These are phyloP conservation scores for Malassezia sp. DNA, from an alignment of 1,284 basidiomycete species.

Conservation along the genomic window DNA sequence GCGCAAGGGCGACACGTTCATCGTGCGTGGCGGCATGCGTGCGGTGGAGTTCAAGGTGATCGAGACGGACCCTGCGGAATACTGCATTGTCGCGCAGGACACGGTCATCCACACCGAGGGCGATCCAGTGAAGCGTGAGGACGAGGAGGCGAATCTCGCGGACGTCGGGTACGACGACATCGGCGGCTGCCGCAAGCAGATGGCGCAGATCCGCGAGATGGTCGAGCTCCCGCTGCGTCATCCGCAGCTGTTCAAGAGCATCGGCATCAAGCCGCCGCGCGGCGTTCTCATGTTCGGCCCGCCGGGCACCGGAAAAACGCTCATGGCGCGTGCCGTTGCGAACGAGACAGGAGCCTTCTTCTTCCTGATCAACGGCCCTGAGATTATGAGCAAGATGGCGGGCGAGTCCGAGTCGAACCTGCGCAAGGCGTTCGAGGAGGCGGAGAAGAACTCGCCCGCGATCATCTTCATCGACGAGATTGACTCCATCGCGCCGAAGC, in stretches of 20 bases:
- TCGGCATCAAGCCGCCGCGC: constrained; percentile 98
- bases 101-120: constrained; percentile 97
- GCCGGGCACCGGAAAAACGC: constrained; percentile 46
- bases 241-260: constrained; percentile 98
- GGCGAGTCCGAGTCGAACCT: constrained; percentile 95
- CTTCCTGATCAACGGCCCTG: constrained; percentile 98
- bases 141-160: constrained; percentile 89
- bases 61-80: constrained; percentile 79
- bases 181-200: constrained; percentile 96
- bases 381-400: constrained; percentile 99
- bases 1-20: constrained; percentile 94
- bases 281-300: constrained; percentile 47
- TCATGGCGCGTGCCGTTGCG: constrained; percentile 96
- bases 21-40: constrained; percentile 69
- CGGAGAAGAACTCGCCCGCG: constrained; percentile 98
- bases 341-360: constrained; percentile 99
- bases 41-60: constrained; percentile 94
- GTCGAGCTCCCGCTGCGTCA: constrained; percentile 95
- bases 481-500: constrained; percentile 96
- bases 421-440: constrained; percentile 95
- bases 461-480: constrained; percentile 99
- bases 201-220: constrained; percentile 98
- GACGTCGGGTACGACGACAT: constrained; percentile 99
- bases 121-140: constrained; percentile 95
- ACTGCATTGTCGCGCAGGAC: constrained; percentile 92